Evolutionary conservation across 768 basidiomycete species (phyloP), one percentile per base, ranked within the genome.

Genomic region (Leccinum aurantiacum): DNA sequence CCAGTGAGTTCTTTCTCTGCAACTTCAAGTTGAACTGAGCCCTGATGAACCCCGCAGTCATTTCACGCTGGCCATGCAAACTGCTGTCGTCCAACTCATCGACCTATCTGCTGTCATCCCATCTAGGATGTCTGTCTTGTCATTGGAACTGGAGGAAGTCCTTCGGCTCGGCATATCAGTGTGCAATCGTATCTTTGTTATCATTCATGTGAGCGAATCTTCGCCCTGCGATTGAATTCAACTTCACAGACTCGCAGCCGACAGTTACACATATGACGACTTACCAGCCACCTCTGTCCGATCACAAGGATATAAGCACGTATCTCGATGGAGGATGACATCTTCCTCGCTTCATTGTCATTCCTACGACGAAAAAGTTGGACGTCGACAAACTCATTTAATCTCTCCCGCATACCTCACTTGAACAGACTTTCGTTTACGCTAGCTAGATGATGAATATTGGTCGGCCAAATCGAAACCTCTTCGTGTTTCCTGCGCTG

Each of bases 51-150:
- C 35, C 50, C 53, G 7, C 61, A 93, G 90, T 49, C 81, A 81
- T 29, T 84, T 91, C 59, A 74, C 77, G 29, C 76, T 86, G 25
- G 81, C 83, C 31, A 82, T 93, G 79, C 88, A 88, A 68, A 80
- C 83, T n/a, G 86, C 89, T 15, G 92, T 93, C 66, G 76, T 89
- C 13, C 87, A 88, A 61, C 69, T 89, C 17, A 72, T 87, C 19
- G 67, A 93, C 51, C 75, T 83, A 6, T 77, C 91, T 46, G 75
- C 79, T 24, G 88, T 84, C 11, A 80, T 89, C 38, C 73, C 81
- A 48, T 87, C 88, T 3, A 80, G 90, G 58, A 71, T 90, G 68
- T 75, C 74, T 29, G 66, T 71, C 5, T 67, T 88, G 29, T 68
- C 78, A 27, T 65, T 70, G 38, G 84, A 85, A 62, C 63, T 88